Base-by-base conservation (phyloP, 148 eudicot genomes). In the Chenopodium album region DNA sequence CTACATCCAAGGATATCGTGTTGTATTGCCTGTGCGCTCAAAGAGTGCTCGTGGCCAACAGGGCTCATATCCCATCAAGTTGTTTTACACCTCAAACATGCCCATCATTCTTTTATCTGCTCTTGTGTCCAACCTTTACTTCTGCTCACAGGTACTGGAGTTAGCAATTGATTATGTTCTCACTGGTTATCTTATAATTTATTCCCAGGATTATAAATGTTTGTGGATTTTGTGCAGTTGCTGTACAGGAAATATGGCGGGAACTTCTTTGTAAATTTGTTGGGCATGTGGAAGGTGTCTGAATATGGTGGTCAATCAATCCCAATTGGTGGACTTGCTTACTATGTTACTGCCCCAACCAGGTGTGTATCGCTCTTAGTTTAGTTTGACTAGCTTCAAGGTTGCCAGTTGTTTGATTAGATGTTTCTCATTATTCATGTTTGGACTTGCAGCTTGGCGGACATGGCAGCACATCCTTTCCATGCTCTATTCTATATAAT, bases 31-130 rank as follows among this genome's bases (percentile, higher is more conserved):
- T 69, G 92, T 92, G 65, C 78, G 95, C 69, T 92, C 98, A 68
- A 94, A 94, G 90, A 94, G 92, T 75, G 98, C 98, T 12, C 93
- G 98, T 81, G 98, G 98, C 62, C 98, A 94, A 83, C 96, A 92
- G 77, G 95, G 95, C 3, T 93, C 94, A 31, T 93, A 93, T 74
- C 97, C 95, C 66, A 93, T 93, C 75, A 94, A 94, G 88, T 81
- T 94, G 78, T 94, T 94, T 76, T 94, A 94, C 92, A 92, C 98
- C 81, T 94, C 98, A 37, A 94, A 94, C 89, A 94, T 92, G 95
- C 98, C 97, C 29, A 93, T 93, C 78, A 93, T 93, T 77, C 91
- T 93, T 76, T 93, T 91, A 74, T 93, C 97, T 78, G 97, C 97
- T 63, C 93, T 91, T 78, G 97, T 91, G 0, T 88, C 94, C 85